These are phyloP conservation scores for Apiospora pterosperma DNA, from an alignment of 2,329 filamentous ascomycete genomes.

Conservation along the genomic window DNA sequence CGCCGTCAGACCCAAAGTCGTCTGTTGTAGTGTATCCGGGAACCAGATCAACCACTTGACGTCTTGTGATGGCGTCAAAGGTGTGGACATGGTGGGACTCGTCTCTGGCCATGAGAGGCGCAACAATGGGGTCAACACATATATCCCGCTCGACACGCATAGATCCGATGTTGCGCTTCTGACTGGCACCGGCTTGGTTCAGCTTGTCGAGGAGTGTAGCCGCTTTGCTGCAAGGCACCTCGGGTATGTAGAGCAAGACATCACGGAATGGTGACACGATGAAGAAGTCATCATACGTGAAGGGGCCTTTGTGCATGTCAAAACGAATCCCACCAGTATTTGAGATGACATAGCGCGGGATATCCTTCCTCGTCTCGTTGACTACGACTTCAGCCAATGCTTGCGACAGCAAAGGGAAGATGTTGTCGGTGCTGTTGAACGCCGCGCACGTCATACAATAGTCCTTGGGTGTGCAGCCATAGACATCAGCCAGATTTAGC, in stretches of 20 bases:
- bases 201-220: conserved; percentile 56
- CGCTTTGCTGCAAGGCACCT: conserved; percentile 77
- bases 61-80: conserved; percentile 33
- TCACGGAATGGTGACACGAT: conserved; percentile 87
- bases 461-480: conserved; percentile 79
- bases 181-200: conserved; percentile 50
- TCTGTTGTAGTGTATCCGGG: conserved; percentile 54
- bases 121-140: conserved; percentile 44
- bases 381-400: conserved; percentile 64
- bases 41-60: conserved; percentile 41
- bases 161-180: conserved; percentile 32
- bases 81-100: conserved; percentile 21
- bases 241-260: conserved; percentile 69
- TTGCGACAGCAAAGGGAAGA: conserved; percentile 74
- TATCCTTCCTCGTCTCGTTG: conserved; percentile 54
- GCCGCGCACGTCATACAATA: conserved; percentile 78
- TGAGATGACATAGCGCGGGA: conserved; percentile 68
- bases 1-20: conserved; percentile 77
- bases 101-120: conserved; percentile 10
- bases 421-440: conserved; percentile 69
- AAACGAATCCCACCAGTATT: conserved; percentile 94
- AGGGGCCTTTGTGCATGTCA: conserved; percentile 88
- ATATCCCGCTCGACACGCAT: conserved; percentile 36
- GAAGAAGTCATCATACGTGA: conserved; percentile 83
- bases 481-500: conserved; percentile 68